Base-by-base conservation (phyloP, 1,139 yeast genomes). In the Suzukiozyma palmioleophila region DNA sequence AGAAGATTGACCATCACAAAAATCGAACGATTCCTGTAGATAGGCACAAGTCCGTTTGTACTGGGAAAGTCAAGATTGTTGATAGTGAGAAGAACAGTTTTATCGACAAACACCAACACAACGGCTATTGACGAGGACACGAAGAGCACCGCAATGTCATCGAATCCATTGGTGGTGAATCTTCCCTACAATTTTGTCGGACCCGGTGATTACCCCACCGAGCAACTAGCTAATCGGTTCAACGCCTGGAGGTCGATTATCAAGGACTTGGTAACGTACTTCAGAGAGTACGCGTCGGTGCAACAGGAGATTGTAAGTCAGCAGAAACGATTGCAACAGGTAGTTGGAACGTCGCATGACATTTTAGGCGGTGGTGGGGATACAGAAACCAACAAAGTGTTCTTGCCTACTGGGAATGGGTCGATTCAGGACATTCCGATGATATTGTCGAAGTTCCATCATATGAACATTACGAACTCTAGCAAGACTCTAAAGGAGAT, bases 271-370 rank as follows among this genome's bases (percentile, higher is more conserved):
- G 74, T 86, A 22, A 77, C 73, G 39, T 92, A 92, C 57, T 69
- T 90, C 46, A 77, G 75, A 48, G 96, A 89, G 52, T 84, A 82
- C 37, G 87, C 88, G 11, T 76, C 84, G 14, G 92, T 86, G 36
- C 94, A 88, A 57, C 96, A 89, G 55, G 96, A 88, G 54, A 77
- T 85, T 18, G 82, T 86, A 28, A 76, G 95, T 44, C 95, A 87
- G 54, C 95, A 88, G 57, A 69, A 81, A 40, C 70, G 96, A 39
- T 70, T 90, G 35, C 87, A 86, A 48, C 90, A 87, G 58, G 87
- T 95, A 8, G 82, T 87, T 24, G 74, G 75, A 3, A 33, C 30
- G 5, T 26, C 36, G 30, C 36, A 33, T 11, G 36, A 33, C 22
- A 22, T 33, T 13, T 16, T 15, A 3, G 33, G 37, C 26, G 40